Conservation (phyloP, 2,329 filamentous ascomycete species). For the Trichoderma sp. region DNA sequence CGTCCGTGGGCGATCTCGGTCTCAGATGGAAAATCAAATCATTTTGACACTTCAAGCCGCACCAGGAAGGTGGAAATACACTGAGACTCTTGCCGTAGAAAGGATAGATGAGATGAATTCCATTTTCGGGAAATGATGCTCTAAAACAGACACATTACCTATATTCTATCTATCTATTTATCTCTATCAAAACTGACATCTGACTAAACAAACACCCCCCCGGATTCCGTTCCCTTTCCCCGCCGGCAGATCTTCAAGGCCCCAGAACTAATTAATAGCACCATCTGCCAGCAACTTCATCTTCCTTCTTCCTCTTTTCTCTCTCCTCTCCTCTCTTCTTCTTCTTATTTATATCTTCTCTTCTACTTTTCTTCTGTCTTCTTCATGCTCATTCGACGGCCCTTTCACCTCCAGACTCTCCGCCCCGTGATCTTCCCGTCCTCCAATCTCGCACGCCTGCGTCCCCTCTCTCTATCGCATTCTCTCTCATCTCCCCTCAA, state of each 20-base stretch:
- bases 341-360: neutral
- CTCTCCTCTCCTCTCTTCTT: neutral
- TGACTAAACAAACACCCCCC: neutral
- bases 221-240: neutral
- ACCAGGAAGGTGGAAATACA: neutral
- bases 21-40: slow-evolving; percentile 2
- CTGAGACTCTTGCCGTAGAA: neutral
- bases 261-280: neutral
- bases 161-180: too few relatives aligned
- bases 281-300: neutral
- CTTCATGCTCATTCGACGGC: neutral
- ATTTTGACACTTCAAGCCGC: neutral
- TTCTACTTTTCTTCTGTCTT: too few relatives aligned
- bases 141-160: too few relatives aligned
- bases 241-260: neutral
- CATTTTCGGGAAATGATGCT: neutral
- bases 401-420: neutral
- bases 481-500: neutral
- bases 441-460: neutral
- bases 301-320: neutral
- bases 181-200: neutral
- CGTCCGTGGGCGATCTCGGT: neutral
- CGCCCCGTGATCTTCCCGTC: neutral
- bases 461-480: neutral
- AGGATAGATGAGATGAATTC: neutral